Evolutionary conservation across 495 filamentous ascomycete genomes (phyloP).

Genomic region (Talaromyces nanjingensis): DNA sequence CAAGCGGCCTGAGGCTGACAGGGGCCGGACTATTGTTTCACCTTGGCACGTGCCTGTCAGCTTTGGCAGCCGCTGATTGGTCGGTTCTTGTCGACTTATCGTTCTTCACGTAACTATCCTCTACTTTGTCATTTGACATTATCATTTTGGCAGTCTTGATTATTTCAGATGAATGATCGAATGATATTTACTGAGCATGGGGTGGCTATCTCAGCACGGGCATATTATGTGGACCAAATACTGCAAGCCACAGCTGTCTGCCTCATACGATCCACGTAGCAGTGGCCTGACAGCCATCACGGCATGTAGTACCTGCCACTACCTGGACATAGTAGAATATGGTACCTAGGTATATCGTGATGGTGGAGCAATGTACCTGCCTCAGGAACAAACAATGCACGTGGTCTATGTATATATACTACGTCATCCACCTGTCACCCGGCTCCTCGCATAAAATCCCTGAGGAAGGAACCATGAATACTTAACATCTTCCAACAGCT

Average conservation of each 20-base stretch:
- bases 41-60: not conserved
- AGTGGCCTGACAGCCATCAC: not conserved
- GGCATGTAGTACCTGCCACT: too few relatives aligned
- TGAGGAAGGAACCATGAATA: not conserved
- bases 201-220: too few relatives aligned
- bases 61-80: not conserved
- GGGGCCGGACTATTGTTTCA: conserved; percentile 1
- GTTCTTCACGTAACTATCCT: too few relatives aligned
- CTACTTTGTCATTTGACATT: too few relatives aligned
- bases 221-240: too few relatives aligned
- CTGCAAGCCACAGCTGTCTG: too few relatives aligned
- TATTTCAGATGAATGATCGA: not conserved
- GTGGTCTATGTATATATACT: not conserved
- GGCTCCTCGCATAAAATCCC: not conserved
- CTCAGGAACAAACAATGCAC: not conserved
- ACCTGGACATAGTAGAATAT: too few relatives aligned
- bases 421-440: conserved; percentile 10
- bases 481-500: not conserved
- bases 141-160: too few relatives aligned
- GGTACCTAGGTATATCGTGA: too few relatives aligned
- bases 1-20: not conserved
- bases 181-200: not conserved
- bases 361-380: too few relatives aligned
- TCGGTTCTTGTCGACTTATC: too few relatives aligned
- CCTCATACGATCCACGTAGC: not conserved